These are phyloP conservation scores for Cyclotella atomus DNA, from an alignment of 108 stramenopile species.

Conservation along the genomic window DNA sequence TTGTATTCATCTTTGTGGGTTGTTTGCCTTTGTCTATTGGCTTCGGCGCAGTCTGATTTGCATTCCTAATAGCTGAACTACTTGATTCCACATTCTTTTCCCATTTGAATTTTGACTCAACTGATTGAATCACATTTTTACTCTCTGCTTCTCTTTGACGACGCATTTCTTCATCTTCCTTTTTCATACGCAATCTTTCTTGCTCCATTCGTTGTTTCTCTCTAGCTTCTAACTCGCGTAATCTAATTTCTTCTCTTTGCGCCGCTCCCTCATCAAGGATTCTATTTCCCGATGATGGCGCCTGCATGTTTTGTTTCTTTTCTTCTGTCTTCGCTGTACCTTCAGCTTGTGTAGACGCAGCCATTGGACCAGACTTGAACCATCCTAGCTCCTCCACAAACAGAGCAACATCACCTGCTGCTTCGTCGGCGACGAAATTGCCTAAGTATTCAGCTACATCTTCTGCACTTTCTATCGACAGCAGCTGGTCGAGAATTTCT, in stretches of 20 bases:
- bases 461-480: slow-evolving; percentile 35
- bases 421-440: slow-evolving; percentile 25
- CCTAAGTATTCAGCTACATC: slow-evolving; percentile 35
- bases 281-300: neutral
- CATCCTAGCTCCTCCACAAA: slow-evolving; percentile 33
- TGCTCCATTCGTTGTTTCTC: slow-evolving; percentile 32
- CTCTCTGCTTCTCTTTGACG: slow-evolving; percentile 1
- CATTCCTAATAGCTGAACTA: too few species aligned
- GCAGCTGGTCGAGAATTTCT: slow-evolving; percentile 48
- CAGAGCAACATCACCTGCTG: neutral
- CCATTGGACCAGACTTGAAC: slow-evolving; percentile 24
- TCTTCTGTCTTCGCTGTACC: neutral
- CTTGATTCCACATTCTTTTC: too few species aligned
- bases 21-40: neutral
- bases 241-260: slow-evolving; percentile 24
- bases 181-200: slow-evolving; percentile 5
- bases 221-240: slow-evolving; percentile 22
- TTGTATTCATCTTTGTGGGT: neutral
- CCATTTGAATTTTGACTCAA: neutral
- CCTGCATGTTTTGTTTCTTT: neutral
- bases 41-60: neutral
- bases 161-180: neutral
- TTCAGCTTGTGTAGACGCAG: neutral
- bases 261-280: slow-evolving; percentile 33
- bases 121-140: neutral